Base-by-base conservation (phyloP, 352 stramenopile species). In the Phytophthora megakarya region DNA sequence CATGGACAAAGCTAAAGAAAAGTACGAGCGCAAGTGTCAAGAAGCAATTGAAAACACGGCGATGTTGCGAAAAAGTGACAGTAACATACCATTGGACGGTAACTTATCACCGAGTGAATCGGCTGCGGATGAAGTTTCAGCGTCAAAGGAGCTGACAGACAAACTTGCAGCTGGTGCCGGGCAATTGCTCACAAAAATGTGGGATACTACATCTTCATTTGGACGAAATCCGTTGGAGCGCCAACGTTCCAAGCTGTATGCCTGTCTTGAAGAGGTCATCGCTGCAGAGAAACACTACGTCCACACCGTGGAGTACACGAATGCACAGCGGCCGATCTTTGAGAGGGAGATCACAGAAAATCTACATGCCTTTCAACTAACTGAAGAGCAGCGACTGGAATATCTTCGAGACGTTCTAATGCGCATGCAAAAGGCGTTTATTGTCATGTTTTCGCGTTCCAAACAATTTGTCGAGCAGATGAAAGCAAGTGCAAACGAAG, bases 181-280 rank as follows among this genome's bases (percentile, higher is more conserved):
- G 0, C 84, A 93, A 53, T 40, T 95, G 15, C 68, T 95, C 28
- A 90, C 82, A 9, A 92, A 90, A 51, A 91, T 95, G 75, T 92
- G 81, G 83, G 83, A 92, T 67, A 80, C 83, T 15, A 89, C 78
- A 13, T 87, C 81, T 19, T 73, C 82, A 0, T 89, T 95, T 28
- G 74, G 78, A 0, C 83, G 84, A 22, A 88, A 76, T 44, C 80
- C 82, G 1, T 44, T 87, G 12, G 84, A 93, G 35, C 73, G 84
- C 10, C 84, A 92, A 53, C 77, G 81, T 1, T 83, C 67, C 22
- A 90, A 84, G 44, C 57, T 93, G 13, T 80, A 86, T 39, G 55
- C 46, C 4, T 81, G 67, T 43, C 61, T 95, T 16, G 86, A 93
- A 48, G 86, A 93, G 11, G 66, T 93, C 2, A 68, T 93, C n/a